phyloP scores from a whole-genome alignment of 805 yeast genomes.

The Candida railenensis region DNA sequence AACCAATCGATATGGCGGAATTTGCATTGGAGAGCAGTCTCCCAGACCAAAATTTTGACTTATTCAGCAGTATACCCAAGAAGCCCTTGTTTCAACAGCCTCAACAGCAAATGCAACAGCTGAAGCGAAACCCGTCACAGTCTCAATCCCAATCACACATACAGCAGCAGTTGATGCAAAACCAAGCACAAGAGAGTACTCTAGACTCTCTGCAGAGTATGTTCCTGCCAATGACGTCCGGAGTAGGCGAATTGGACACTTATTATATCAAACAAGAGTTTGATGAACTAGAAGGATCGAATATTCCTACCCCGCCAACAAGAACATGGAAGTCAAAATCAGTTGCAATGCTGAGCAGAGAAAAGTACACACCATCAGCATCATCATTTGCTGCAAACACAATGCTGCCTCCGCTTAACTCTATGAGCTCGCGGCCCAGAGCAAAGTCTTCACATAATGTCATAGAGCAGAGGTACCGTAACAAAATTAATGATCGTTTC shows the following conservation, averaged over 20 bases:
- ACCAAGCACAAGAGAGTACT: neutral
- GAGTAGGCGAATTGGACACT: neutral
- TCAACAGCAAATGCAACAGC: neutral
- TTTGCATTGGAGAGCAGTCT: slow-evolving; percentile 4
- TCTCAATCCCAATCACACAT: neutral
- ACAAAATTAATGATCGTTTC: slow-evolving; percentile 42
- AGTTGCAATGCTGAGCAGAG: neutral
- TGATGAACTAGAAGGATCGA: too few species aligned
- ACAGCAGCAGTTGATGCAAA: neutral
- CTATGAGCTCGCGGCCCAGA: slow-evolving; percentile 15
- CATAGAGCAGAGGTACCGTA: slow-evolving; percentile 43
- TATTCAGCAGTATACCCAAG: neutral
- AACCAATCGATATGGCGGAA: neutral
- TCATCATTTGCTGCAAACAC: neutral
- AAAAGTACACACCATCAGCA: neutral
- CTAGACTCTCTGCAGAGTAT: neutral
- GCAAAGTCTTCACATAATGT: slow-evolving; percentile 38
- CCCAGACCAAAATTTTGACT: slow-evolving; percentile 6
- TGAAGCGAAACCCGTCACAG: neutral
- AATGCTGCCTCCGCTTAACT: neutral
- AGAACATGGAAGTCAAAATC: neutral
- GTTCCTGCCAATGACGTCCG: neutral
- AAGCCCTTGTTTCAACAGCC: neutral
- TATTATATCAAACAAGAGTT: neutral
- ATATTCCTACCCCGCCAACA: neutral